These are phyloP conservation scores for Helotiales sp. DNA, from an alignment of 2,329 filamentous ascomycete genomes.

Conservation along the genomic window DNA sequence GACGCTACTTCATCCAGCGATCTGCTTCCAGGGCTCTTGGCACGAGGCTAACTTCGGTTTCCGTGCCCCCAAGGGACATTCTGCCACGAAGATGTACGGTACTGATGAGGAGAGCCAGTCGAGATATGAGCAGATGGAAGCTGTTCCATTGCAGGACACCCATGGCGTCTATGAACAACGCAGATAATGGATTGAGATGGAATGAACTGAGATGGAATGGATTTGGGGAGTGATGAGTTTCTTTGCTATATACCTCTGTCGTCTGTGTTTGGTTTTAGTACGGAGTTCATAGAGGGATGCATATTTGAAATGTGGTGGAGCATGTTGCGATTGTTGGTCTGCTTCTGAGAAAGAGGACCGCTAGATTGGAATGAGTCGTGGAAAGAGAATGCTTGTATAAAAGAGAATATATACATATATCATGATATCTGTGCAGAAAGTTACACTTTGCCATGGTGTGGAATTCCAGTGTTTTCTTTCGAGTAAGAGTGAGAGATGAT, in stretches of 20 bases:
- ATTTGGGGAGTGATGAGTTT: not conserved
- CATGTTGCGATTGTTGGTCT: too few relatives aligned
- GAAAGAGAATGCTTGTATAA: too few relatives aligned
- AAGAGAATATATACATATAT: too few relatives aligned
- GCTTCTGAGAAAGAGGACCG: not conserved
- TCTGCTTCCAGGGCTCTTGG: slow-evolving; percentile 21
- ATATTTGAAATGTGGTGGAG: not conserved
- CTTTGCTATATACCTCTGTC: not conserved
- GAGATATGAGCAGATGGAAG: not conserved
- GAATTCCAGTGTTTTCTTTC: too few relatives aligned
- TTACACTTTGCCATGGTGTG: too few relatives aligned
- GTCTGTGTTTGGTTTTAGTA: not conserved
- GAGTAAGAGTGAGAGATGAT: too few relatives aligned
- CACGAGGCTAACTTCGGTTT: slow-evolving; percentile 13
- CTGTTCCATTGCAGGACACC: not conserved
- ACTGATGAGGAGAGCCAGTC: not conserved
- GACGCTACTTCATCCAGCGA: slow-evolving; percentile 37
- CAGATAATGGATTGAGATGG: not conserved
- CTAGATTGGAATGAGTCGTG: not conserved
- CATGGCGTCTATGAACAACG: not conserved
- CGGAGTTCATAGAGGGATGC: not conserved
- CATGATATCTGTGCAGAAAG: too few relatives aligned
- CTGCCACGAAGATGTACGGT: slow-evolving; percentile 1
- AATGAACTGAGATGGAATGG: not conserved
- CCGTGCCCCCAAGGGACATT: slow-evolving; percentile 8